Conservation (phyloP, 352 stramenopile species). For the Globisporangium splendens region DNA sequence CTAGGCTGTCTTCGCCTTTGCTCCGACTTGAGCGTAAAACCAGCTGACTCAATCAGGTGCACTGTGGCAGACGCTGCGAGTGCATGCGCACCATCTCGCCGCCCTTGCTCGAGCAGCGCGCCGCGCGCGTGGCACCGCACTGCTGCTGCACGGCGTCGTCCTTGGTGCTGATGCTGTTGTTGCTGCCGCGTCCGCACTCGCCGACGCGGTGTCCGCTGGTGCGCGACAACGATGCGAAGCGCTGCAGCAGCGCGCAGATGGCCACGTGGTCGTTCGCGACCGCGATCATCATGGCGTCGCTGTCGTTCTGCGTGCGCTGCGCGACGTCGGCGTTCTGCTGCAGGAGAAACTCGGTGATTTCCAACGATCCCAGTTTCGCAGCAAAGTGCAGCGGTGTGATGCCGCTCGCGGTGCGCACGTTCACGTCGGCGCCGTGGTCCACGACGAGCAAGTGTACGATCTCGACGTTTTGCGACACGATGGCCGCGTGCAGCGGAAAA, state of each 20-base stretch:
- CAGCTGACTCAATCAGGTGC: conserved; percentile 4
- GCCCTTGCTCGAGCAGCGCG: conserved; percentile 19
- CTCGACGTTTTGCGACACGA: conserved; percentile 60
- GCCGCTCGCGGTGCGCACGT: conserved; percentile 57
- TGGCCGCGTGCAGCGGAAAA: conserved; percentile 59
- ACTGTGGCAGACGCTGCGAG: conserved; percentile 28
- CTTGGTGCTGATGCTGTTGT: conserved; percentile 12
- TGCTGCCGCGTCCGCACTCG: conserved; percentile 20
- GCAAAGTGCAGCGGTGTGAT: conserved; percentile 79
- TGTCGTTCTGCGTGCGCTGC: conserved; percentile 75
- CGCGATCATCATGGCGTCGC: conserved; percentile 73
- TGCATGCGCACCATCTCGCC: conserved; percentile 35
- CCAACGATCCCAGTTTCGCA: conserved; percentile 56
- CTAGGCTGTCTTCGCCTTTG: not conserved
- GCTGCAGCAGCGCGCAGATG: conserved; percentile 67
- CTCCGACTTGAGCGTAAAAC: conserved; percentile 2
- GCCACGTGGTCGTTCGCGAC: conserved; percentile 55
- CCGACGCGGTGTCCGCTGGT: conserved; percentile 10
- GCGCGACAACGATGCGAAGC: conserved; percentile 18
- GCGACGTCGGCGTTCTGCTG: conserved; percentile 59
- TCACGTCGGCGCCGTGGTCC: conserved; percentile 52
- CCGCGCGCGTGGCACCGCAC: too few relatives aligned
- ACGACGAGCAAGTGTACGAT: conserved; percentile 67
- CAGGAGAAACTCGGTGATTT: conserved; percentile 60
- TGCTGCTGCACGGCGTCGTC: not conserved